Conservation (phyloP, 257 asterid species). For the Leptodermis oblonga region DNA sequence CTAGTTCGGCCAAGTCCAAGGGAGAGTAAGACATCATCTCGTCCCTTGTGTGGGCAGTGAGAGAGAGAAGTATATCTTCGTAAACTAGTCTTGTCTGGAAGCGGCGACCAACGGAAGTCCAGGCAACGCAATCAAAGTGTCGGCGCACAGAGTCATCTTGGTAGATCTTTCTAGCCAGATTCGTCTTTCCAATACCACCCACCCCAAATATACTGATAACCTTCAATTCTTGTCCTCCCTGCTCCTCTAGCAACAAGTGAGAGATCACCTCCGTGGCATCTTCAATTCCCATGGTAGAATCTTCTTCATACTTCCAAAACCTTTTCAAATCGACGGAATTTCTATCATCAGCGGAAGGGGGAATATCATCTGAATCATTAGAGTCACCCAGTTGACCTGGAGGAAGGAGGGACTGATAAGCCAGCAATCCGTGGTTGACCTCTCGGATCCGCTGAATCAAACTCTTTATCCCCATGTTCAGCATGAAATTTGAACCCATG, state of each 20-base stretch:
- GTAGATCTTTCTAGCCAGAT: background rate
- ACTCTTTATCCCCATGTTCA: too few species aligned
- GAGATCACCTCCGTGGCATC: background rate
- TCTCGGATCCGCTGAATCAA: background rate
- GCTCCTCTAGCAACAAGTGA: background rate
- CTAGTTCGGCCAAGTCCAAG: background rate
- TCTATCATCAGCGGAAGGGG: too few species aligned
- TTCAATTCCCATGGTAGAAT: background rate
- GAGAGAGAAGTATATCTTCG: slow-evolving; percentile 1
- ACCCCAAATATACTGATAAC: background rate
- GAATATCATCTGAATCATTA: too few species aligned
- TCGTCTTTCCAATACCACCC: background rate
- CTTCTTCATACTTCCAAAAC: background rate
- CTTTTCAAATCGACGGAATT: background rate
- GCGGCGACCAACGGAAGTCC: background rate
- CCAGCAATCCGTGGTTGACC: background rate
- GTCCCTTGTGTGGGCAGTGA: background rate
- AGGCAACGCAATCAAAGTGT: background rate
- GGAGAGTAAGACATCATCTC: background rate
- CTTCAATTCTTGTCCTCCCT: background rate
- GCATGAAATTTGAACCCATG: background rate
- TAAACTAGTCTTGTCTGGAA: background rate
- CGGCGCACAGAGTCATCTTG: too few species aligned
- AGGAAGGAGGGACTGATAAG: background rate
- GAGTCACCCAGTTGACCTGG: background rate